phyloP scores from a whole-genome alignment of 192 early-diverging fungal species.

The Funneliformis mosseae region DNA sequence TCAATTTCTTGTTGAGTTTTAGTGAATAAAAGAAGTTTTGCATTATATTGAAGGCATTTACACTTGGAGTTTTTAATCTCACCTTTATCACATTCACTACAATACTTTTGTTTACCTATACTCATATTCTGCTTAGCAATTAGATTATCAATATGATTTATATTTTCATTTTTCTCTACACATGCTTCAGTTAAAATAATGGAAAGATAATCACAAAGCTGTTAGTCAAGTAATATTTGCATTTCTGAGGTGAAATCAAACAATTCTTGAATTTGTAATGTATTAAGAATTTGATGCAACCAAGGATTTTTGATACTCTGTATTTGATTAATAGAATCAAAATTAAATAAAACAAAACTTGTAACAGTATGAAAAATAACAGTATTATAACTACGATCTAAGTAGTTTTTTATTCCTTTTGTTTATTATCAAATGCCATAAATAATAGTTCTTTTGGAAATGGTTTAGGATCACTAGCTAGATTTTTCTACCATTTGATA shows the following conservation, averaged over 20 bases:
- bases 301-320: neutral
- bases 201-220: too few relatives aligned
- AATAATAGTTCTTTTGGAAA: slow-evolving; percentile 3
- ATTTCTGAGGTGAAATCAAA: too few relatives aligned
- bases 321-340: neutral
- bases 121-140: neutral
- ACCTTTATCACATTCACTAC: neutral
- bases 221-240: too few relatives aligned
- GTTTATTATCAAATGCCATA: slow-evolving; percentile 7
- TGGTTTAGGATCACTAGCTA: too few relatives aligned
- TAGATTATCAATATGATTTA: too few relatives aligned
- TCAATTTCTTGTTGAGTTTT: neutral
- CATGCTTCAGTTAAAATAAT: too few relatives aligned
- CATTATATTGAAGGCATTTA: neutral
- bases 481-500: too few relatives aligned
- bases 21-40: neutral
- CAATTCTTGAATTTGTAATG: neutral
- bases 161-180: too few relatives aligned
- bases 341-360: neutral
- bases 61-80: neutral
- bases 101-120: neutral
- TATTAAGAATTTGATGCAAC: neutral
- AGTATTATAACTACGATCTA: too few relatives aligned
- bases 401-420: too few relatives aligned
- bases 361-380: too few relatives aligned